Conservation (phyloP, 345 rosid genomes). For the Laguncularia racemosa region DNA sequence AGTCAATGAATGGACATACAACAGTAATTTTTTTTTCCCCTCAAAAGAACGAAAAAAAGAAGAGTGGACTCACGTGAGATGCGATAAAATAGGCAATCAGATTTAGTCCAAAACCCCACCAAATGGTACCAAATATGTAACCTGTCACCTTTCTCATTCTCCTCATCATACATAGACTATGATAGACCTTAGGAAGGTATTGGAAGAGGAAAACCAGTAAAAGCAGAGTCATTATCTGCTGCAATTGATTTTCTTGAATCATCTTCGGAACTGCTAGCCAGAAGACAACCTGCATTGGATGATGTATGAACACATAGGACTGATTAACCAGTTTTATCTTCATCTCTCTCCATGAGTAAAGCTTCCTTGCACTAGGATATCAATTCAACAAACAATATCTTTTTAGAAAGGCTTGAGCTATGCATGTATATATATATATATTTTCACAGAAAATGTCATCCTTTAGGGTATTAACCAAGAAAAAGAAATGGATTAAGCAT, state of each 20-base stretch:
- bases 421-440: too few relatives aligned
- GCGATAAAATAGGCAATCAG: conserved; percentile 49
- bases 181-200: conserved; percentile 51
- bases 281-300: conserved; percentile 8
- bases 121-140: conserved; percentile 48
- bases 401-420: too few relatives aligned
- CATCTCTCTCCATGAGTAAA: too few relatives aligned
- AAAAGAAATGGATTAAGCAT: too few relatives aligned
- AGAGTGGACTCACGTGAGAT: conserved; percentile 35
- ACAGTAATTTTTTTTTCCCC: not conserved
- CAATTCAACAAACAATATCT: too few relatives aligned
- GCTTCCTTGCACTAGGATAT: too few relatives aligned
- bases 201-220: conserved; percentile 31
- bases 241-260: not conserved
- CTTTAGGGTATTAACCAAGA: too few relatives aligned
- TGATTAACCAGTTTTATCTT: too few relatives aligned
- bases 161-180: conserved; percentile 38
- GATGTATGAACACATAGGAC: too few relatives aligned
- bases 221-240: conserved; percentile 5
- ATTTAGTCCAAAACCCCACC: conserved; percentile 56
- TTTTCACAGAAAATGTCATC: too few relatives aligned
- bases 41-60: not conserved
- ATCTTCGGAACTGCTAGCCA: conserved; percentile 9
- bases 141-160: conserved; percentile 52
- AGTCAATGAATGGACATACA: not conserved